Evolutionary conservation across 441 rosid species (phyloP).

Genomic region (Croton laevigatus): DNA sequence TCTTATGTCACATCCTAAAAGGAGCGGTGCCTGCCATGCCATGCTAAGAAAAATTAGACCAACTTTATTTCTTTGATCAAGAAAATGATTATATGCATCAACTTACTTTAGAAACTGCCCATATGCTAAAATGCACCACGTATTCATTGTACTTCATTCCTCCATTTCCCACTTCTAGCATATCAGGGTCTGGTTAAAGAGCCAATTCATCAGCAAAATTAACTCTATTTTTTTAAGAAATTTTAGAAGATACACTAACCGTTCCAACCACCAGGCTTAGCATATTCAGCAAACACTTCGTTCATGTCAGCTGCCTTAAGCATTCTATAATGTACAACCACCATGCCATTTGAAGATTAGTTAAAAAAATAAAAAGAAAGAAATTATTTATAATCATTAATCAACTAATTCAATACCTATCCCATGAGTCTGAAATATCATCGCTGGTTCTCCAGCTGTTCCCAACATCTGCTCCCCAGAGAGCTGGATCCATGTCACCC

Average conservation of each 20-base stretch:
- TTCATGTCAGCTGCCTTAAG: constrained; percentile 38
- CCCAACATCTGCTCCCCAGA: constrained; percentile 39
- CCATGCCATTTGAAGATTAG: background rate
- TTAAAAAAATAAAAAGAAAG: too few species aligned
- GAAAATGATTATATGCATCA: background rate
- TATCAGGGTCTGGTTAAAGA: constrained; percentile 39
- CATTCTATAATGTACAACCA: constrained; percentile 11
- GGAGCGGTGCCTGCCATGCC: constrained; percentile 41
- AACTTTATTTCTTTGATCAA: background rate
- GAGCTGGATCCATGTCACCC: constrained; percentile 47
- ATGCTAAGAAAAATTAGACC: background rate
- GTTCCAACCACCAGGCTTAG: constrained; percentile 56
- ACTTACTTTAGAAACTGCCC: constrained; percentile 47
- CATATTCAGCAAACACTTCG: constrained; percentile 40
- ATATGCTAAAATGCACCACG: constrained; percentile 45
- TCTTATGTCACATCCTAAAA: constrained; percentile 43
- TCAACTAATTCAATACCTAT: constrained; percentile 20
- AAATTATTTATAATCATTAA: too few species aligned
- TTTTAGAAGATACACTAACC: constrained; percentile 25
- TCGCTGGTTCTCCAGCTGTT: constrained; percentile 51
- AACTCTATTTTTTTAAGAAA: too few species aligned
- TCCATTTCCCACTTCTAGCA: constrained; percentile 60
- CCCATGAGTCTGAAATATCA: constrained; percentile 49
- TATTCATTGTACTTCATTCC: constrained; percentile 43
- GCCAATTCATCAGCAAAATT: background rate